These are phyloP conservation scores for Tricladium varicosporioides DNA, from an alignment of 2,329 filamentous ascomycete species.

Conservation along the genomic window DNA sequence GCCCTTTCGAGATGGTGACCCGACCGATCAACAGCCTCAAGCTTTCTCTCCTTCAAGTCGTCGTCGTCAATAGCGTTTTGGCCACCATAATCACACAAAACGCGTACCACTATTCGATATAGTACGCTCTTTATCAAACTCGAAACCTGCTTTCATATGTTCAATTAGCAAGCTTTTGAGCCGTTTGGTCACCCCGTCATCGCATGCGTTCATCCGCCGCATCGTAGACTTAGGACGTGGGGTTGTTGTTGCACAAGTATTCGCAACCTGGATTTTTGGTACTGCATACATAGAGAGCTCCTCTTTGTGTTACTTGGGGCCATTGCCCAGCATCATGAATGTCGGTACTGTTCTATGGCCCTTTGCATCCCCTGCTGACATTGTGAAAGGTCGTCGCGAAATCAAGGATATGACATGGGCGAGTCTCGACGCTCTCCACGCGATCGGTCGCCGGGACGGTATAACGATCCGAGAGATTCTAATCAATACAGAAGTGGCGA, in stretches of 20 bases:
- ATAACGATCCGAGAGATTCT: constrained; percentile 28
- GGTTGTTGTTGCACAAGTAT: neutral
- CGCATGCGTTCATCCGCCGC: neutral
- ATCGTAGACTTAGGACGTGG: neutral
- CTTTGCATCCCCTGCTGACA: constrained; percentile 15
- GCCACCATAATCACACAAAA: neutral
- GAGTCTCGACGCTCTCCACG: constrained; percentile 41
- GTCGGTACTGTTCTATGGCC: constrained; percentile 14
- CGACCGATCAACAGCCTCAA: neutral
- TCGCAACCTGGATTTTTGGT: neutral
- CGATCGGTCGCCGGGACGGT: constrained; percentile 37
- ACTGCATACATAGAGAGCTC: neutral
- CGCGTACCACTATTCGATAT: neutral
- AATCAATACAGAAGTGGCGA: constrained; percentile 31
- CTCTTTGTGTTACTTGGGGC: constrained; percentile 17
- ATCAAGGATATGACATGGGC: constrained; percentile 36
- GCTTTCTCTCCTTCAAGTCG: neutral
- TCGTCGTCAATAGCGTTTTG: neutral
- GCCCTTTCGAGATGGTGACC: neutral
- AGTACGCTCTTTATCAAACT: neutral
- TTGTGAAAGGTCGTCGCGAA: constrained; percentile 32
- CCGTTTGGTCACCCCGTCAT: neutral
- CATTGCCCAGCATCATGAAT: constrained; percentile 34
- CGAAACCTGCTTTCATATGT: neutral
- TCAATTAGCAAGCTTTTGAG: neutral